These are phyloP conservation scores for Haplographium delicatum DNA, from an alignment of 495 filamentous ascomycete genomes.

Conservation along the genomic window DNA sequence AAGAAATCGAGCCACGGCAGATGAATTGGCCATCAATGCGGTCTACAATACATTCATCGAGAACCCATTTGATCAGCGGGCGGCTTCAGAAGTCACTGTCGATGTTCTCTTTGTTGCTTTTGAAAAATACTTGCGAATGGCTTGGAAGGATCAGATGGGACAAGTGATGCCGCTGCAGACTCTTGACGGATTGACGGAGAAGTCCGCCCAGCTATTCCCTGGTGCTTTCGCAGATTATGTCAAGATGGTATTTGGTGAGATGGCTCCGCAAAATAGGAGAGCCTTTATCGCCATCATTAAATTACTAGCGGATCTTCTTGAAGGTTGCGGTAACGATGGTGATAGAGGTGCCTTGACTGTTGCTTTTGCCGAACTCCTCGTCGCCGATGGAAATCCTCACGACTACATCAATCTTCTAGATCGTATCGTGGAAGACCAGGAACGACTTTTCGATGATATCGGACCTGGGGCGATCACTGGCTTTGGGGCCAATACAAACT, in stretches of 20 bases:
- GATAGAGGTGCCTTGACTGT: constrained; percentile 86
- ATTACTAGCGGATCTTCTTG: constrained; percentile 80
- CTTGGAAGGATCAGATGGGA: constrained; percentile 87
- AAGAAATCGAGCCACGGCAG: constrained; percentile 61
- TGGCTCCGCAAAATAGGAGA: constrained; percentile 87
- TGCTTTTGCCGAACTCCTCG: constrained; percentile 84
- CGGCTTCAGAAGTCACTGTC: constrained; percentile 68
- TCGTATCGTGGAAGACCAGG: constrained; percentile 86
- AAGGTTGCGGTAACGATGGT: constrained; percentile 90
- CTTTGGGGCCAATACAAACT: constrained; percentile 14
- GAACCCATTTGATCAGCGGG: constrained; percentile 67
- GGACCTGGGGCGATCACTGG: constrained; percentile 38
- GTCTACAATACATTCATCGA: constrained; percentile 87
- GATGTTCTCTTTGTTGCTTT: constrained; percentile 93
- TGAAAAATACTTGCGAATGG: constrained; percentile 84
- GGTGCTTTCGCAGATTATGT: constrained; percentile 86
- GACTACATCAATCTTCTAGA: constrained; percentile 89
- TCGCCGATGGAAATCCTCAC: constrained; percentile 68
- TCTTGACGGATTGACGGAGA: constrained; percentile 64
- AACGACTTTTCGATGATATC: constrained; percentile 75
- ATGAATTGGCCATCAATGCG: constrained; percentile 79
- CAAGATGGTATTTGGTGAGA: constrained; percentile 64
- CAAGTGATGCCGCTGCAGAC: constrained; percentile 62
- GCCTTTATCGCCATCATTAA: constrained; percentile 81
- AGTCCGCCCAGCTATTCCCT: constrained; percentile 66